Evolutionary conservation across 2,329 filamentous ascomycete species (phyloP), one percentile per base, ranked within the genome.

Genomic region (Claviceps sp.): DNA sequence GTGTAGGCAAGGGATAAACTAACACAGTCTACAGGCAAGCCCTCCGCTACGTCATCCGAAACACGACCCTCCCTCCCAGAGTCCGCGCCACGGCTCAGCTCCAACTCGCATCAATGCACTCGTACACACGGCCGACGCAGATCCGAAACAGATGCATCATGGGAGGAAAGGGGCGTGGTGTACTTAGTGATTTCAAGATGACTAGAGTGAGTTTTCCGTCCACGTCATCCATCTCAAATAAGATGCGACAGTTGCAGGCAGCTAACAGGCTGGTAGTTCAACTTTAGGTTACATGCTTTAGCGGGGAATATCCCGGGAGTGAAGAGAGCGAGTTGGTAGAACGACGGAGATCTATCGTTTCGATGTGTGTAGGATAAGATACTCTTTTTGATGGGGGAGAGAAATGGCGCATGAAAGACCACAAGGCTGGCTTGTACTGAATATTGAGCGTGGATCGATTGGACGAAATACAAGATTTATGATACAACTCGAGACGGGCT

Each of bases 311-410:
- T 98, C 50, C 91, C 93, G 0, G 93, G 93, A 61, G 93, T 98
- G 52, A 88, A 84, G 77, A 95, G 95, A 75, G 93, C 93, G 48
- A 94, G 87, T 70, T 98, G 93, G 93, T 98, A 87, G 67, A 65
- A 5, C 18, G 37, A 8, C 8, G 11, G 3, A 8, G 9, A 2
- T 44, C 24, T n/a, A 4, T 44, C 16, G 8, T 2, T 16, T 2
- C 14, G 16, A 26, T 24, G 5, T 24, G 42, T 26, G 42, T 44
- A 44, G 13, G 42, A 44, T 44, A 8, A 3, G 20, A 44, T 20
- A 14, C n/a, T 30, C 9, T 34, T 11, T 34, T 11, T 11, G 30
- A 34, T 34, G 30, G 30, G 9, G 6, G 16, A 22, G 20, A 9
- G 16, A 9, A 30, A 38, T 13, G 24, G 34, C 43, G 16, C 14